These are phyloP conservation scores for Zostera marina DNA, from an alignment of 116 monocot genomes.

Conservation along the genomic window DNA sequence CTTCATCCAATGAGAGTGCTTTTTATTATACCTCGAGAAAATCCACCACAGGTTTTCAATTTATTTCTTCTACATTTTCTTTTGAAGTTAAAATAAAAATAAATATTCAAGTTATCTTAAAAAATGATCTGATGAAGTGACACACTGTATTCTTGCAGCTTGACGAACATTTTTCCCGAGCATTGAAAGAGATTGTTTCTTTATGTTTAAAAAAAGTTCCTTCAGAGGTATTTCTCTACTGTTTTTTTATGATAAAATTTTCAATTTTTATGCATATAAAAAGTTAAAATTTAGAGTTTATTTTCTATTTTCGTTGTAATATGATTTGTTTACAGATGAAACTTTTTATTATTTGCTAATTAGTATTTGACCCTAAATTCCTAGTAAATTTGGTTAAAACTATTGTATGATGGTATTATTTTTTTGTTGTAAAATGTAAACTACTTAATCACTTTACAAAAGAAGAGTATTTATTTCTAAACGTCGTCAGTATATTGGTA, in stretches of 20 bases:
- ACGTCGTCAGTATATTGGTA: background rate
- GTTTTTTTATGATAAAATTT: background rate
- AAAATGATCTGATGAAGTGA: background rate
- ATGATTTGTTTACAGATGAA: too few species aligned
- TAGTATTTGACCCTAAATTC: too few species aligned
- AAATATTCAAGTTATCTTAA: background rate
- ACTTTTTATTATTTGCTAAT: too few species aligned
- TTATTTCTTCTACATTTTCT: background rate
- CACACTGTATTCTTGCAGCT: slow-evolving; percentile 35
- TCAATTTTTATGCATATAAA: background rate
- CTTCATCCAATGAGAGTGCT: slow-evolving; percentile 96
- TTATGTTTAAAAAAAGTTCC: slow-evolving; percentile 72
- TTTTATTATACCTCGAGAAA: slow-evolving; percentile 87
- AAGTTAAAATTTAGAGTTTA: background rate
- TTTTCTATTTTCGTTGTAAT: too few species aligned
- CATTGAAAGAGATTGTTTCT: slow-evolving; percentile 93
- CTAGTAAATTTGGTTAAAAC: too few species aligned
- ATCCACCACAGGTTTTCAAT: slow-evolving; percentile 74
- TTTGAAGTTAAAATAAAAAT: background rate
- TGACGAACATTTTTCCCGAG: slow-evolving; percentile 87
- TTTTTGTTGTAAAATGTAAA: too few species aligned
- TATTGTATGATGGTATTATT: too few species aligned
- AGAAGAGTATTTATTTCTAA: background rate
- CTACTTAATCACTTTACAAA: too few species aligned
- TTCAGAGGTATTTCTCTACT: slow-evolving; percentile 44